Evolutionary conservation across 2,329 filamentous ascomycete species (phyloP), one percentile per base, ranked within the genome.

Genomic region (Colletotrichum filicis): DNA sequence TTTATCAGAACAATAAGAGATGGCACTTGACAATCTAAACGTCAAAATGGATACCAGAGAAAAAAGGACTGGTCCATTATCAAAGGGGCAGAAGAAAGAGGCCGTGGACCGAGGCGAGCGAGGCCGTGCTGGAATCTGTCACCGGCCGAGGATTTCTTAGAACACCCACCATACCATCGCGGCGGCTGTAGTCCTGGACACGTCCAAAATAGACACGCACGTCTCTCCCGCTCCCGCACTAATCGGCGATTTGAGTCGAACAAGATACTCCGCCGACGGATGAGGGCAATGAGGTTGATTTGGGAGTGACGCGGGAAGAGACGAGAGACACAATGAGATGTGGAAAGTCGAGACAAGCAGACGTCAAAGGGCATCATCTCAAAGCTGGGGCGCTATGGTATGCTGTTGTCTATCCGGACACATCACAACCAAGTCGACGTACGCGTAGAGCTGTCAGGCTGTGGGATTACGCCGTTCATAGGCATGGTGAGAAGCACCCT

Each of bases 341-440:
- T 42, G 56, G 49, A n/a, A 24, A 26, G 42, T 16, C 60, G 30
- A 28, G 30, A 56, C 19, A 19, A 24, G 52, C 19, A 30, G 32
- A 57, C 26, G 52, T 55, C 49, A 32, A 64, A 53, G 52, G 60
- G 35, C 28, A 55, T 46, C 55, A 19, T 32, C 35, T 30, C 62
- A 53, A 67, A 71, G 67, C 63, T 67, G 56, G 63, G 63, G 68
- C 68, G 57, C 68, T 67, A 63, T 32, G 42, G 42, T 3, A 49
- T n/a, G 19, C 63, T 59, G 46, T 22, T 7, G n/a, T 16, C 60
- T 24, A 12, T 46, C 42, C 3, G 37, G 37, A 42, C 37, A 49
- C 42, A 8, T n/a, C 42, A 46, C 16, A 46, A 16, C 37, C 14
- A 42, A 46, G 2, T 46, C 42, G 42, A 46, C 5, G 19, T 37